These are phyloP conservation scores for Moesziomyces parantarcticus DNA, from an alignment of 1,284 basidiomycete genomes.

Conservation along the genomic window DNA sequence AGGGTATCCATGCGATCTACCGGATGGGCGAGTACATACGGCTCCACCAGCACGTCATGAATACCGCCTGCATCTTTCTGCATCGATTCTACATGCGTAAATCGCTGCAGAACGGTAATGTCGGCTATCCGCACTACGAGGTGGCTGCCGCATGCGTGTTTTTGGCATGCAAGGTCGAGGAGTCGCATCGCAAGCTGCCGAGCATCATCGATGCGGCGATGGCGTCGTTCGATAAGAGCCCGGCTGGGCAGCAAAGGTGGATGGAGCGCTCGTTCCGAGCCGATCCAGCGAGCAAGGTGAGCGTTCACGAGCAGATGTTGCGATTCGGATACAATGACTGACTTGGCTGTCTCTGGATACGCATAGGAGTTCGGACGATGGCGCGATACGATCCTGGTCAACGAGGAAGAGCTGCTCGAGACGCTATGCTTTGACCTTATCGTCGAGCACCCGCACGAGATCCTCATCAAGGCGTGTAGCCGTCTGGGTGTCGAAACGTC, in stretches of 20 bases:
- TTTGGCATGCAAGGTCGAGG: slow-evolving; percentile 89
- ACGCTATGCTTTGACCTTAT: slow-evolving; percentile 91
- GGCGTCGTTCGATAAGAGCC: slow-evolving; percentile 75
- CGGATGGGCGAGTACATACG: slow-evolving; percentile 61
- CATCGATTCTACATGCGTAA: slow-evolving; percentile 95
- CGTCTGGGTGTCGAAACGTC: slow-evolving; percentile 44
- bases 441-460: slow-evolving; percentile 79
- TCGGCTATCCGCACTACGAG: slow-evolving; percentile 69
- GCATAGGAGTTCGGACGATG: slow-evolving; percentile 70
- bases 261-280: slow-evolving; percentile 50
- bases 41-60: slow-evolving; percentile 60
- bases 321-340: neutral
- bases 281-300: slow-evolving; percentile 40
- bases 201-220: slow-evolving; percentile 82
- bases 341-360: no score
- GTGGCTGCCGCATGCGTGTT: slow-evolving; percentile 90
- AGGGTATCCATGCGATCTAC: slow-evolving; percentile 59
- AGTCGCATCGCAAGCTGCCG: slow-evolving; percentile 84
- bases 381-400: slow-evolving; percentile 78
- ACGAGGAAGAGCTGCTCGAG: slow-evolving; percentile 85
- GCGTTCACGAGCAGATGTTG: neutral
- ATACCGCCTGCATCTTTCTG: slow-evolving; percentile 81
- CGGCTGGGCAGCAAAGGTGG: slow-evolving; percentile 67
- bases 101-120: slow-evolving; percentile 73
- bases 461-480: slow-evolving; percentile 56